phyloP scores from a whole-genome alignment of 2,329 filamentous ascomycete species.

The Apiospora aurea region DNA sequence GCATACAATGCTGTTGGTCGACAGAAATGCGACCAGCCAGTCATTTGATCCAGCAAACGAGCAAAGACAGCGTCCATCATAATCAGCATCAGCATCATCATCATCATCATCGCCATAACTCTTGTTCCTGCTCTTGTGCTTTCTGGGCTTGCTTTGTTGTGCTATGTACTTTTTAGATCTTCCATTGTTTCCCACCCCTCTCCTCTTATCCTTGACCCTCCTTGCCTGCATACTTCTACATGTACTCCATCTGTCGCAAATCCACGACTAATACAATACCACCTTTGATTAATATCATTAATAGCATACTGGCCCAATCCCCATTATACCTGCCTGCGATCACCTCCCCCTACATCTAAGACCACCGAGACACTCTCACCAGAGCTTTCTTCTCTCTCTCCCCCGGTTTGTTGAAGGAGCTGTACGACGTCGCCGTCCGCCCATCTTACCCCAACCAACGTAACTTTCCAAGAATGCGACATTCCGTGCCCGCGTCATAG shows the following conservation, averaged over 20 bases:
- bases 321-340: constrained; percentile 16
- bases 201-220: not conserved
- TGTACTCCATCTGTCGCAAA: constrained; percentile 21
- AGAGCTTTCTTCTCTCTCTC: not conserved
- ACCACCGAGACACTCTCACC: not conserved
- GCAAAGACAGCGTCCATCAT: not conserved
- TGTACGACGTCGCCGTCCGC: not conserved
- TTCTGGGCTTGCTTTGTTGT: constrained; percentile 22
- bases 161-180: constrained; percentile 8
- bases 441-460: constrained; percentile 7
- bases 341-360: not conserved
- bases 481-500: constrained; percentile 19
- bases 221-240: constrained; percentile 15
- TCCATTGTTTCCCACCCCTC: not conserved
- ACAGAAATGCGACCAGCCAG: not conserved
- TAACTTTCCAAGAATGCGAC: constrained; percentile 19
- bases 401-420: constrained; percentile 1
- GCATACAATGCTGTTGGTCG: not conserved
- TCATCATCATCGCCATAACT: not conserved
- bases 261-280: constrained; percentile 17
- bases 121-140: not conserved
- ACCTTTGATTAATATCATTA: constrained; percentile 8
- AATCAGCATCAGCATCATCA: not conserved
- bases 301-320: constrained; percentile 8
- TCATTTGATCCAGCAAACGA: not conserved